Base-by-base conservation (phyloP, 108 stramenopile species). In the Skeletonema tropicum region DNA sequence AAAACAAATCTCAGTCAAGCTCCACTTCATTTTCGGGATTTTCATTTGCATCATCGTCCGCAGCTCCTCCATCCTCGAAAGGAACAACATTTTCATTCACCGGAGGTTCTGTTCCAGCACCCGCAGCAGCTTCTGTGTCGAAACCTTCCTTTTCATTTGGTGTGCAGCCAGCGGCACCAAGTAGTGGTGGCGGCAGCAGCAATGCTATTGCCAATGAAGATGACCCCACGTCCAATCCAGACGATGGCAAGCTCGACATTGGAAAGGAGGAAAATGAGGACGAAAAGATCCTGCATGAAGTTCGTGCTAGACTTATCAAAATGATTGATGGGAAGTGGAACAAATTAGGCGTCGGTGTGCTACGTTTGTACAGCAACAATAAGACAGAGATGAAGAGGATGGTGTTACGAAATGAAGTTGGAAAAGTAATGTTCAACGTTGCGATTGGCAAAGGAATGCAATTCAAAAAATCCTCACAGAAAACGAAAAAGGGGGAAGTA, bases 161-260 rank as follows among this genome's bases (percentile, higher is more conserved):
- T 23, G 67, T 57, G 15, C 64, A 55, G n/a, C 65, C 73, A 12
- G 32, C 80, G 42, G 41, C 73, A 0, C 19, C 65, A 29, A 55
- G 36, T 39, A 19, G 62, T 49, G 31, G 55, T 45, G 29, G 11
- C 33, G 46, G 32, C 17, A 69, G 42, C 57, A 36, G 19, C 17
- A 15, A 33, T 19, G 15, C 36, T 48, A 25, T 30, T 13, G 52
- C 48, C 48, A 59, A 74, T 41, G 68, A 80, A 5, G 79, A 80
- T 25, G 80, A 81, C 66, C 80, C 80, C 6, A 81, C 80, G 26
- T 61, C 73, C 64, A 75, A 81, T 58, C 80, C 80, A 11, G 74
- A 81, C 35, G 80, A 81, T 55, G 80, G 80, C 7, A 74, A 81
- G 26, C 32, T 81, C 11, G 73, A 70, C 26, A 33, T 81, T 21